These are phyloP conservation scores for Skeletonema grethae DNA, from an alignment of 108 stramenopile species.

Conservation along the genomic window DNA sequence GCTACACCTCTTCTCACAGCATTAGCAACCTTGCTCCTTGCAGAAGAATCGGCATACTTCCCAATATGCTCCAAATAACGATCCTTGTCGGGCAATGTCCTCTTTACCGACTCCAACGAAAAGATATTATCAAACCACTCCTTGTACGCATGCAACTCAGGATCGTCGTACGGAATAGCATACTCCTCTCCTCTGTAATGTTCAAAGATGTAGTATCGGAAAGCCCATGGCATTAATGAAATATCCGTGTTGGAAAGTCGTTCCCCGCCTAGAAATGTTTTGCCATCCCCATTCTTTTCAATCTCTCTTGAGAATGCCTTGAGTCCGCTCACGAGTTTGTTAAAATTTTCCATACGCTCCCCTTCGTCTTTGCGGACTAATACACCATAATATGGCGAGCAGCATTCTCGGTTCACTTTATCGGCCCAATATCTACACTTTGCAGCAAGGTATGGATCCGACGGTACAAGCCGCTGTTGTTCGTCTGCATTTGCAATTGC, in stretches of 20 bases:
- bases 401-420: slow-evolving; percentile 80
- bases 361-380: slow-evolving; percentile 70
- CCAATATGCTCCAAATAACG: slow-evolving; percentile 81
- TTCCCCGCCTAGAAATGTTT: slow-evolving; percentile 58
- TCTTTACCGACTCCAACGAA: slow-evolving; percentile 61
- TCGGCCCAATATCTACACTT: slow-evolving; percentile 74
- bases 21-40: slow-evolving; percentile 84
- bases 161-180: slow-evolving; percentile 52
- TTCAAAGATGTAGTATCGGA: slow-evolving; percentile 74
- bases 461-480: slow-evolving; percentile 53
- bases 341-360: slow-evolving; percentile 69
- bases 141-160: slow-evolving; percentile 64
- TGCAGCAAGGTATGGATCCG: slow-evolving; percentile 76
- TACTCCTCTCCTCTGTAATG: slow-evolving; percentile 78
- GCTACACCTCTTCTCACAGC: slow-evolving; percentile 84
- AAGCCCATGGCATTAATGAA: slow-evolving; percentile 80
- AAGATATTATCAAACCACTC: slow-evolving; percentile 82
- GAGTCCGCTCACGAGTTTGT: slow-evolving; percentile 63
- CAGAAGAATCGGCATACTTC: slow-evolving; percentile 84
- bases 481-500: slow-evolving; percentile 60
- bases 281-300: slow-evolving; percentile 47
- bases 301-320: slow-evolving; percentile 65
- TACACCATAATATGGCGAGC: slow-evolving; percentile 82
- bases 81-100: slow-evolving; percentile 84
- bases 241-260: slow-evolving; percentile 71